Evolutionary conservation across 257 asterid genomes (phyloP).

Genomic region (Echium plantagineum): DNA sequence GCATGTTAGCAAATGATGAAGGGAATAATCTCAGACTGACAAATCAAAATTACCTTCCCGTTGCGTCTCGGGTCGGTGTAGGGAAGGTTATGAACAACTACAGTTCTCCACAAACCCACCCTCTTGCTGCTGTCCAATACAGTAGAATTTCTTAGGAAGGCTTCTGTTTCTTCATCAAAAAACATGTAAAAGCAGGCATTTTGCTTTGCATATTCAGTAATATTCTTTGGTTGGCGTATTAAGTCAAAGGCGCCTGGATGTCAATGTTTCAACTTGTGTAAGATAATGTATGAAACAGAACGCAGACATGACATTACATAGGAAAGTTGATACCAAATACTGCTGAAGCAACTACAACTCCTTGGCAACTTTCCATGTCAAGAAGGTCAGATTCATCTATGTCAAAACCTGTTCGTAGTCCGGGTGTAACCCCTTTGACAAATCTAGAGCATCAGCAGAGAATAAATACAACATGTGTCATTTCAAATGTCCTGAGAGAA

Average conservation of each 20-base stretch:
- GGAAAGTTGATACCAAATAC: constrained; percentile 52
- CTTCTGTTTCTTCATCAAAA: constrained; percentile 72
- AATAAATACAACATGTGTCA: not conserved
- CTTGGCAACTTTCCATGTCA: constrained; percentile 77
- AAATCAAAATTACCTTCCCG: constrained; percentile 52
- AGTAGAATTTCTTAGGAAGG: constrained; percentile 41
- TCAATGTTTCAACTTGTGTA: constrained; percentile 14
- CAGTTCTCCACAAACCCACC: constrained; percentile 77
- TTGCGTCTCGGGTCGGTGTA: constrained; percentile 85
- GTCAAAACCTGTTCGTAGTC: constrained; percentile 72
- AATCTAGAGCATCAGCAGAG: constrained; percentile 32
- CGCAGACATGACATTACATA: constrained; percentile 1
- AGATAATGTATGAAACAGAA: constrained; percentile 7
- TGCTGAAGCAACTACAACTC: constrained; percentile 86
- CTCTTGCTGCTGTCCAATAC: constrained; percentile 54
- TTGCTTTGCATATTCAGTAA: constrained; percentile 52
- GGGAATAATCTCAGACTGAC: not conserved
- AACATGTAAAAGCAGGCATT: constrained; percentile 81
- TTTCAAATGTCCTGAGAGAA: not conserved
- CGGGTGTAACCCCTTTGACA: constrained; percentile 76
- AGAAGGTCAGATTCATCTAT: constrained; percentile 66
- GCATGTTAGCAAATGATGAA: not conserved
- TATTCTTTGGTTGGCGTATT: constrained; percentile 70
- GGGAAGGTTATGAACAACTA: constrained; percentile 69
- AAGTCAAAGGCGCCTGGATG: constrained; percentile 84